Evolutionary conservation across 306 rosid genomes (phyloP).

Genomic region (Geum urbanum): DNA sequence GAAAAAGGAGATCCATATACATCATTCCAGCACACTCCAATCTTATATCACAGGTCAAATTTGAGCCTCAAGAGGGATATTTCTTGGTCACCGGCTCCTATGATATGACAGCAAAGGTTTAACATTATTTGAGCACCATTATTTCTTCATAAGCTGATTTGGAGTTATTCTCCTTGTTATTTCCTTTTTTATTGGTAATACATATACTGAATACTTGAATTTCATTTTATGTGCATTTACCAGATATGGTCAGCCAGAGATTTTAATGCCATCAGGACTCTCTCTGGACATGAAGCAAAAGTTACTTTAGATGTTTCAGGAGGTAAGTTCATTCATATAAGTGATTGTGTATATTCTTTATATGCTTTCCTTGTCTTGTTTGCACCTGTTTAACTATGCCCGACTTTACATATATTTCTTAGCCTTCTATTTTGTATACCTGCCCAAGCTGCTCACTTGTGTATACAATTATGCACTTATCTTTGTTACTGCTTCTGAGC

Average conservation of each 20-base stretch:
- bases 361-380: neutral
- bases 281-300: conserved; percentile 90
- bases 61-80: conserved; percentile 95
- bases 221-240: conserved; percentile 23
- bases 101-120: conserved; percentile 95
- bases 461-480: too few species aligned
- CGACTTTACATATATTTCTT: neutral
- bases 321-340: conserved; percentile 46
- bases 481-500: conserved; percentile 77
- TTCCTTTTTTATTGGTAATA: conserved; percentile 7
- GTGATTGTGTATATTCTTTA: conserved; percentile 10
- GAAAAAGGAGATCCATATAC: conserved; percentile 81
- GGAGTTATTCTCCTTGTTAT: neutral
- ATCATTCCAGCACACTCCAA: conserved; percentile 91
- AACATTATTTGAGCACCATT: conserved; percentile 3
- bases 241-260: conserved; percentile 96
- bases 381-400: neutral
- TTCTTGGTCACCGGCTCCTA: conserved; percentile 86
- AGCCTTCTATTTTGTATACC: too few species aligned
- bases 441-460: too few species aligned
- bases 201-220: conserved; percentile 18
- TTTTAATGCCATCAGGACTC: conserved; percentile 84
- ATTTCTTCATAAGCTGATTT: conserved; percentile 3
- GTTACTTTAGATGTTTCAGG: conserved; percentile 71
- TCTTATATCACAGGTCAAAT: conserved; percentile 84